Evolutionary conservation across 805 yeast genomes (phyloP), one percentile per base, ranked within the genome.

Genomic region (Candida nemodendra): DNA sequence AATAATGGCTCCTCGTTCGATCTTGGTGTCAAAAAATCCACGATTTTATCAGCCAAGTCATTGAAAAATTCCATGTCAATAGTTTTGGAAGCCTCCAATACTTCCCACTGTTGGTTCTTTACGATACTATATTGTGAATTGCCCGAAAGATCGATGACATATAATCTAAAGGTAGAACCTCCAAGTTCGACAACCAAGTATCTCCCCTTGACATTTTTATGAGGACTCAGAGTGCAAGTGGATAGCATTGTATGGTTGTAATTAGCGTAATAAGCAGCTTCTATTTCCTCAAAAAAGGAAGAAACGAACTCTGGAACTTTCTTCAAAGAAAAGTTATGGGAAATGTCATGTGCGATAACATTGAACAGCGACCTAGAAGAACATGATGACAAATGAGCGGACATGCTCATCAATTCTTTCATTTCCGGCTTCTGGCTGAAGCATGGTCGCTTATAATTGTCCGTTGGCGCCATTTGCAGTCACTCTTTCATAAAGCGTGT

Each of bases 101-200:
- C 61, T 13, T 49, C 40, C 76, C 76, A 71, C 32, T 64, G 59
- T 30, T 56, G 27, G 18, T 40, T 34, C 6, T 23, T 32, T n/a
- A 48, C 14, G 9, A 48, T 39, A 2, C 28, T 17, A n/a, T 36
- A 44, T 11, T 37, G 22, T 9, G 44, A 34, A 5, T 34, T 25
- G 4, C 44, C 43, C 4, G 28, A 9, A 7, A 57, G 38, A n/a
- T 47, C 49, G 6, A 60, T 37, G 5, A 59, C 26, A 5, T 53
- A 58, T 4, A 71, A 57, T 23, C 80, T 60, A 15, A 76, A 54
- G 1, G 81, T 76, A 1, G 77, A 70, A 2, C 83, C 83, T 4
- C 83, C 83, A 33, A 77, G 56, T 44, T 77, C 83, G n/a, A 77
- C 59, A 15, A 63, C 73, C 52, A 69, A 63, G 57, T 42, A 73